Evolutionary conservation across 1,284 basidiomycete genomes (phyloP).

Genomic region (Singerocomus rubriflavus): DNA sequence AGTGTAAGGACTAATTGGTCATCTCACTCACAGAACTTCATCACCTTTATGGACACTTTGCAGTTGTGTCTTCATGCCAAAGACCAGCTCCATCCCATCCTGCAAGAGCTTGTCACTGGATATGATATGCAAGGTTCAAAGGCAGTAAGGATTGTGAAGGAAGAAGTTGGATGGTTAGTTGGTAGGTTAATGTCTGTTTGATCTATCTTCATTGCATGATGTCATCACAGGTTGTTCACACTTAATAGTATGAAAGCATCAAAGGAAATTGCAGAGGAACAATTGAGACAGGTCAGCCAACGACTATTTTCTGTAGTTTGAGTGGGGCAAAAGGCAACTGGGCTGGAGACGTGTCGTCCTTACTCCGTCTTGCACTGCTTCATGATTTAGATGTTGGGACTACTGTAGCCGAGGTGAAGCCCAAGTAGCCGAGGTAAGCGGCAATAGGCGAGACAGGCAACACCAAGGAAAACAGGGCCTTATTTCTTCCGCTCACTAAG

Average conservation of each 20-base stretch:
- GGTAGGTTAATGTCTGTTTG: constrained; percentile 49
- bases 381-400: too few relatives aligned
- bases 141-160: constrained; percentile 94
- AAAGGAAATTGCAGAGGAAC: constrained; percentile 95
- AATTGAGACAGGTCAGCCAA: constrained; percentile 80
- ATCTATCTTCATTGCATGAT: background rate
- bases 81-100: constrained; percentile 92
- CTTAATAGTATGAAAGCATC: constrained; percentile 97
- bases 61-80: constrained; percentile 92
- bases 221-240: constrained; percentile 77
- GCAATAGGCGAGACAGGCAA: too few relatives aligned
- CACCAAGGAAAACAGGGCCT: too few relatives aligned
- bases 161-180: constrained; percentile 88
- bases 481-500: too few relatives aligned
- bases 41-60: constrained; percentile 98
- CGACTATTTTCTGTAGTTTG: constrained; percentile 85
- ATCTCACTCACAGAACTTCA: constrained; percentile 69
- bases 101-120: constrained; percentile 93
- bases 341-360: too few relatives aligned
- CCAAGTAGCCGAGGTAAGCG: too few relatives aligned
- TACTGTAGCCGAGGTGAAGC: too few relatives aligned
- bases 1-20: background rate
- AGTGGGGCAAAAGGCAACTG: constrained; percentile 48
- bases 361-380: too few relatives aligned
- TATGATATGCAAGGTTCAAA: constrained; percentile 90